These are phyloP conservation scores for Gloeostereum incarnatum DNA, from an alignment of 768 basidiomycete species.

Conservation along the genomic window DNA sequence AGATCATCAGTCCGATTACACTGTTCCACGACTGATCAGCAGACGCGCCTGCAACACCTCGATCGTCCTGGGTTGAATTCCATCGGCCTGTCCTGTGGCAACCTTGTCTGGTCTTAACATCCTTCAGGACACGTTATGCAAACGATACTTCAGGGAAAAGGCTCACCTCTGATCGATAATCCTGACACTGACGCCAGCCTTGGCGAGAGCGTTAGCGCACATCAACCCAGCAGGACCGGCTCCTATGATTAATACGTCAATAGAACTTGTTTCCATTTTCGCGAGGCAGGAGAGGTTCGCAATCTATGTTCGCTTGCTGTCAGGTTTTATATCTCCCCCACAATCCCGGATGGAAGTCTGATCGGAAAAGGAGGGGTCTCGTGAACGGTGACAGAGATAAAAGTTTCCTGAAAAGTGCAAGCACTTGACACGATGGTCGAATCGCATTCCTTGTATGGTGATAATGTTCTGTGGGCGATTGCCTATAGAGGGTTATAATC, in stretches of 20 bases:
- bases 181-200: slow-evolving; percentile 46
- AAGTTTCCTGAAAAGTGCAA: slow-evolving; percentile 3
- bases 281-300: background rate
- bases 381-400: background rate
- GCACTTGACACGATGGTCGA: slow-evolving; percentile 2
- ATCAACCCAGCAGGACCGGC: slow-evolving; percentile 57
- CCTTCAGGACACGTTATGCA: background rate
- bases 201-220: slow-evolving; percentile 55
- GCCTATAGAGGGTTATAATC: too few relatives aligned
- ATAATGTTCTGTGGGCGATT: too few relatives aligned
- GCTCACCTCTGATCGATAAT: slow-evolving; percentile 52
- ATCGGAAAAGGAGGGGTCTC: slow-evolving; percentile 2
- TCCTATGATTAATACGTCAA: slow-evolving; percentile 55
- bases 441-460: background rate
- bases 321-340: too few relatives aligned
- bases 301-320: too few relatives aligned
- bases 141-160: background rate
- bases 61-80: slow-evolving; percentile 45
- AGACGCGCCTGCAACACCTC: slow-evolving; percentile 41
- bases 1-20: background rate
- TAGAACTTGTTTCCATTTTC: slow-evolving; percentile 25
- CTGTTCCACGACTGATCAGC: background rate
- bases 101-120: slow-evolving; percentile 35
- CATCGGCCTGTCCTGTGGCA: slow-evolving; percentile 49
- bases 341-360: too few relatives aligned